Conservation (phyloP, 805 yeast species). For the Wickerhamomyces sydowiorum region DNA sequence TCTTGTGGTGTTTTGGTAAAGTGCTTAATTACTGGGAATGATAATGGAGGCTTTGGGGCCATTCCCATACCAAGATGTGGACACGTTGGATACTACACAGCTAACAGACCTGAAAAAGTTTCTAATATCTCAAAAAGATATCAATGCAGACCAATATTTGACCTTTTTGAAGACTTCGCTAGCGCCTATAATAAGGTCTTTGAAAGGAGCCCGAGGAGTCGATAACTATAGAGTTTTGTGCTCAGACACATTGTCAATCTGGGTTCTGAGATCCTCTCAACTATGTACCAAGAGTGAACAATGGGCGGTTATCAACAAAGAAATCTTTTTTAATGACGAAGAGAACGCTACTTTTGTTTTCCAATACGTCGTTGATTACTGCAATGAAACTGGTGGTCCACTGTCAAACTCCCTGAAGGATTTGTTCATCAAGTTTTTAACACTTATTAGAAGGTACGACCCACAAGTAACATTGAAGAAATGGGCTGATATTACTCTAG, state of each 20-base stretch:
- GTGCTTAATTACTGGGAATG: too few species aligned
- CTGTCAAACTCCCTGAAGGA: slow-evolving; percentile 64
- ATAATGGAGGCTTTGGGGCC: too few species aligned
- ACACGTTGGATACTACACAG: background rate
- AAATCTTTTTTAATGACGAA: background rate
- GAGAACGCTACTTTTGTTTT: slow-evolving; percentile 26
- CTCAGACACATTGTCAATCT: slow-evolving; percentile 59
- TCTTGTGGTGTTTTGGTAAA: too few species aligned
- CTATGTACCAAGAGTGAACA: slow-evolving; percentile 13
- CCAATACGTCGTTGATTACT: slow-evolving; percentile 55
- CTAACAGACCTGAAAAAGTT: slow-evolving; percentile 4
- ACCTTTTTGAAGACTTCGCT: slow-evolving; percentile 15
- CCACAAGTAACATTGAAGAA: slow-evolving; percentile 23
- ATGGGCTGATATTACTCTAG: slow-evolving; percentile 44
- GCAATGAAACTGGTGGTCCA: slow-evolving; percentile 69
- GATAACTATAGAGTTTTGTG: slow-evolving; percentile 35
- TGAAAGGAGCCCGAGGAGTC: slow-evolving; percentile 28
- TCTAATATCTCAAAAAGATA: slow-evolving; percentile 14
- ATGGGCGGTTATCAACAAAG: slow-evolving; percentile 6
- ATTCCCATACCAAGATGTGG: background rate
- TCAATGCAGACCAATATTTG: slow-evolving; percentile 7
- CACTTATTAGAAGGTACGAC: slow-evolving; percentile 28
- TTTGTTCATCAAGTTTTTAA: slow-evolving; percentile 48
- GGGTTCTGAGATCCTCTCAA: slow-evolving; percentile 55
- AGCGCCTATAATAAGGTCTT: slow-evolving; percentile 25